Evolutionary conservation across 345 rosid genomes (phyloP), one percentile per base, ranked within the genome.

Genomic region (Salix viminalis): DNA sequence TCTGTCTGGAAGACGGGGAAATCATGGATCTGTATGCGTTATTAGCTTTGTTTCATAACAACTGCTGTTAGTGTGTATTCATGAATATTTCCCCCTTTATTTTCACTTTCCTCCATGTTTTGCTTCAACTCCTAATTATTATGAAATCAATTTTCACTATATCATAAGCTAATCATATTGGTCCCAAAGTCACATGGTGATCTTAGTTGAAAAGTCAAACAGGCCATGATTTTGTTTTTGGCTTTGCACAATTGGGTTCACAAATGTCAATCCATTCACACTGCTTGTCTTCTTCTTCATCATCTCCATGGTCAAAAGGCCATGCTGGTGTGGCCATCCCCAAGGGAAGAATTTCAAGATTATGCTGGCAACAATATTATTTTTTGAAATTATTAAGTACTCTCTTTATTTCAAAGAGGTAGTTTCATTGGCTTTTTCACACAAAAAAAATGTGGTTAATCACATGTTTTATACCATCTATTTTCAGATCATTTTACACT

Each of bases 21-120:
- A 82, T 84, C 85, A 79, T 84, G 87, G 81, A 88, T 78, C 60
- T 82, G 85, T 82, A 87, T 78, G 86, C 85, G 72, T 77, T 80
- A 48, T 76, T 81, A 79, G 81, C 80, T 82, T 75, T 87, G 77
- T 75, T 84, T 60, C 84, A 52, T 74, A 77, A 72, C 85, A 85
- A 58, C 81, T 84, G 77, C 81, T 81, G 79, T 82, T 80, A 65
- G 79, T 80, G 79, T 84, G 79, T 80, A 79, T 83, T 82, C 79
- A 78, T 87, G 90, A 84, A 89, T 34, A 76, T 28, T 68, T 44
- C 30, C 74, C 74, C 23, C 58, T 62, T 19, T 11, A n/a, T 9
- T 67, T 73, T 64, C 41, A 76, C 70, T 56, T 65, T 76, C 77
- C 50, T 75, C 65, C 60, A 56, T 65, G 24, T 74, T 32, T 32